Percentiles rank a stretch among this genome's conserved stretches.
Evolutionary conservation across 2,329 filamentous ascomycete species (phyloP).

Genomic region (Nemania sp.): DNA sequence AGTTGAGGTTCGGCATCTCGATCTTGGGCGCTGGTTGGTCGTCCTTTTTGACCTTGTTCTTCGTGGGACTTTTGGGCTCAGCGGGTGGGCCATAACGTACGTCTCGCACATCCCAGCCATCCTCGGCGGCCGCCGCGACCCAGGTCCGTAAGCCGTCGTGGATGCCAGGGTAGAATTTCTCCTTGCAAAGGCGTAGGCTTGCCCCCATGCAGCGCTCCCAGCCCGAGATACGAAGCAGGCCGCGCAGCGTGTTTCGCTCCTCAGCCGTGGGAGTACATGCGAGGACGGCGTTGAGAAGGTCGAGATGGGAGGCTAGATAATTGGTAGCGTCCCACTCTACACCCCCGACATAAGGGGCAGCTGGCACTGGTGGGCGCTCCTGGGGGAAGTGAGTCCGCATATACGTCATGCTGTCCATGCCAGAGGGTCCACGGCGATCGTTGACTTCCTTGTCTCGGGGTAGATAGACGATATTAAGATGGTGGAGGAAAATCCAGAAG

Average conservation of each 20-base stretch:
- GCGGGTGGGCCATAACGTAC: conserved; percentile 74
- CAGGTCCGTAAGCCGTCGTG: conserved; percentile 88
- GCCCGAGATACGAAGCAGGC: conserved; percentile 78
- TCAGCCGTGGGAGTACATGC: conserved; percentile 72
- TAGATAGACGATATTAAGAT: conserved; percentile 82
- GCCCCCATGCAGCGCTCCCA: conserved; percentile 90
- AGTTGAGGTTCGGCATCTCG: conserved; percentile 62
- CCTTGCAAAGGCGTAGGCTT: conserved; percentile 88
- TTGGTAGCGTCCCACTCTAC: conserved; percentile 99
- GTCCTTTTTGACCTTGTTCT: conserved; percentile 50
- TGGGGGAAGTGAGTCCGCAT: conserved; percentile 78
- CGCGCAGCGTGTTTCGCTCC: conserved; percentile 79
- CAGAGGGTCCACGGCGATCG: conserved; percentile 42
- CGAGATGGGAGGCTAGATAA: conserved; percentile 89
- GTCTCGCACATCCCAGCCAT: conserved; percentile 83
- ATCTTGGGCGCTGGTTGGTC: conserved; percentile 63
- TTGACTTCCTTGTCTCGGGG: conserved; percentile 51
- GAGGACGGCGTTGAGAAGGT: conserved; percentile 88
- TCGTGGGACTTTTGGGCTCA: conserved; percentile 49
- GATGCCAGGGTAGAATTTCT: conserved; percentile 93
- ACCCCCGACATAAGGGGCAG: conserved; percentile 93
- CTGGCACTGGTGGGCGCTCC: conserved; percentile 86
- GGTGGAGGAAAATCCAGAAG: conserved; percentile 98
- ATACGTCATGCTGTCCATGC: conserved; percentile 58
- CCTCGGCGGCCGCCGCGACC: conserved; percentile 84